These are phyloP conservation scores for Tylopilus sp. DNA, from an alignment of 768 basidiomycete genomes.

Conservation along the genomic window DNA sequence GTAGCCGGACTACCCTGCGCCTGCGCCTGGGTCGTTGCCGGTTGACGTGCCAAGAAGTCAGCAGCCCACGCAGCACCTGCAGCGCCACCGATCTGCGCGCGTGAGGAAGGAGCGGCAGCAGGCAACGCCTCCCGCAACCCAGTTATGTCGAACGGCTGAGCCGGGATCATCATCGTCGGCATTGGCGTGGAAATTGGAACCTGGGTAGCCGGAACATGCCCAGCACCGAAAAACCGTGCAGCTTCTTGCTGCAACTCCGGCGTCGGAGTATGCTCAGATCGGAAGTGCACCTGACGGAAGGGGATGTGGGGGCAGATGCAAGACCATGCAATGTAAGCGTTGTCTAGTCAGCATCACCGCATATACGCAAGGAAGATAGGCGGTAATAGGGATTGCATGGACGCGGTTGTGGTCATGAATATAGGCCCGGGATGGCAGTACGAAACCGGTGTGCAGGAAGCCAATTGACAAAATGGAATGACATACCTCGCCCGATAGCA, in stretches of 20 bases:
- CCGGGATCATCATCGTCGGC: constrained; percentile 26
- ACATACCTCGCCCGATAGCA: constrained; percentile 58
- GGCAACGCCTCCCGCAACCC: constrained; percentile 30
- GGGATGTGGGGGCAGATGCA: background rate
- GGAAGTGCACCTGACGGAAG: constrained; percentile 48
- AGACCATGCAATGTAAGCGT: background rate
- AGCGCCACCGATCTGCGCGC: constrained; percentile 16
- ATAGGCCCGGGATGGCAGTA: background rate
- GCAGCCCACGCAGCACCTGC: constrained; percentile 50
- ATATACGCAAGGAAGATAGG: background rate
- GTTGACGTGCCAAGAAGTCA: constrained; percentile 49
- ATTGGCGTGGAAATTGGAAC: constrained; percentile 14
- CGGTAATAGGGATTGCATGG: background rate
- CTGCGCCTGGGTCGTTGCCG: constrained; percentile 6
- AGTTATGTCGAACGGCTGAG: constrained; percentile 55
- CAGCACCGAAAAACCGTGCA: constrained; percentile 59
- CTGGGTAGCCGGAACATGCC: constrained; percentile 19
- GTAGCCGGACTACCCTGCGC: background rate
- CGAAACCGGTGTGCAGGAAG: constrained; percentile 2
- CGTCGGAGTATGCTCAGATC: constrained; percentile 44
- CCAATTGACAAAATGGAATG: constrained; percentile 5
- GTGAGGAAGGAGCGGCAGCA: background rate
- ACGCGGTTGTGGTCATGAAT: background rate
- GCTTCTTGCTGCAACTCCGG: constrained; percentile 59
- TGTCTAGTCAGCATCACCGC: background rate